Base-by-base conservation (phyloP, 495 filamentous ascomycete species). In the Xanthoparmelia taractica region DNA sequence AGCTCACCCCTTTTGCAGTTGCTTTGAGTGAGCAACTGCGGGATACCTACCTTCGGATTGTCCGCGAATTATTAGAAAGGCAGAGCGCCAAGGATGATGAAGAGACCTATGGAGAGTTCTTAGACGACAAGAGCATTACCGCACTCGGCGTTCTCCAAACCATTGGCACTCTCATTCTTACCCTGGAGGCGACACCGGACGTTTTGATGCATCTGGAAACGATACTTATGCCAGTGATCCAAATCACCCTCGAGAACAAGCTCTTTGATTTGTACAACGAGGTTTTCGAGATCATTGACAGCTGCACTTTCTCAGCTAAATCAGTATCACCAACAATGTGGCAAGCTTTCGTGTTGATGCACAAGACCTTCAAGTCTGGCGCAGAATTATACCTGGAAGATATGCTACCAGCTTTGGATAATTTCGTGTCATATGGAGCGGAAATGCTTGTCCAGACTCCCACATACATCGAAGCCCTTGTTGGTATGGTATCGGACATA, bases 81-180 rank as follows among this genome's bases (percentile, higher is more conserved):
- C 91, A 89, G 60, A 77, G 77, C 60, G 79, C 82, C 62, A 89
- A 87, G 73, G 87, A 86, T 43, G 85, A 90, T 41, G 91, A 95
- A 37, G 85, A 87, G 61, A 81, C 82, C 29, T 92, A 86, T 64
- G 91, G 90, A 29, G 93, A 96, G 64, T 97, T 92, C 74, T 76
- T 97, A 50, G 94, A 97, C 71, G 94, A 98, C 72, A 98, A 98
- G 82, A 96, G 90, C 75, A 97, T 98, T 63, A 97, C 94, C 6
- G 94, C 94, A 23, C 80, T 98, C 63, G 94, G 94, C 67, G 95
- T 98, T 52, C 76, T 98, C 64, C 94, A 98, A 77, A 98, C 94
- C 43, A 98, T 98, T 66, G 94, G 94, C 27, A 98, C 94, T 4
- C 82, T 98, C 3, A 98, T 98, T 63, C 84, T 98, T 29, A 98